Evolutionary conservation across 2,329 filamentous ascomycete genomes (phyloP).

Genomic region (Tolypocladium pustulatum): DNA sequence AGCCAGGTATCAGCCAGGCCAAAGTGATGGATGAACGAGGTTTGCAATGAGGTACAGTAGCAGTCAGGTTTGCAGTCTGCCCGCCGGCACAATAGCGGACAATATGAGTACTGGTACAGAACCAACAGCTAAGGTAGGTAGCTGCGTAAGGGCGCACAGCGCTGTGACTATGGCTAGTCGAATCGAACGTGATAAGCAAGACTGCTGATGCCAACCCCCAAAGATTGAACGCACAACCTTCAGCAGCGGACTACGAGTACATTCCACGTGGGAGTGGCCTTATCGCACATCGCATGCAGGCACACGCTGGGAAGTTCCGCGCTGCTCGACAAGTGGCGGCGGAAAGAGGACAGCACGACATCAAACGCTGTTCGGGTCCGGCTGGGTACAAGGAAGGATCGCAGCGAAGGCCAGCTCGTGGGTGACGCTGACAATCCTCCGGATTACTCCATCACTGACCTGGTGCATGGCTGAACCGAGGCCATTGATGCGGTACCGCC

Average conservation of each 20-base stretch:
- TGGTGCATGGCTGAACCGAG: neutral
- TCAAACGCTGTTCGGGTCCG: neutral
- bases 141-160: neutral
- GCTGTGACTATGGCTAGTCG: neutral
- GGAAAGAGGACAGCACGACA: neutral
- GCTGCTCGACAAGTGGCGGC: neutral
- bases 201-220: neutral
- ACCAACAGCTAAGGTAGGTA: neutral
- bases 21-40: neutral
- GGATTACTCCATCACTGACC: neutral
- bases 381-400: neutral
- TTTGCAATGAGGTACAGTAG: neutral
- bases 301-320: neutral
- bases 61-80: neutral
- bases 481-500: neutral
- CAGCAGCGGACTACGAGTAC: neutral
- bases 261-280: slow-evolving; percentile 1
- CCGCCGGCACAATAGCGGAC: neutral
- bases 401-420: neutral
- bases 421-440: neutral
- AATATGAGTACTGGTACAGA: neutral
- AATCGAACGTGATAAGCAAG: neutral
- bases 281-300: neutral
- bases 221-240: neutral
- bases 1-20: neutral